Base-by-base conservation (phyloP, 495 filamentous ascomycete species). In the Choiromyces venosus region DNA sequence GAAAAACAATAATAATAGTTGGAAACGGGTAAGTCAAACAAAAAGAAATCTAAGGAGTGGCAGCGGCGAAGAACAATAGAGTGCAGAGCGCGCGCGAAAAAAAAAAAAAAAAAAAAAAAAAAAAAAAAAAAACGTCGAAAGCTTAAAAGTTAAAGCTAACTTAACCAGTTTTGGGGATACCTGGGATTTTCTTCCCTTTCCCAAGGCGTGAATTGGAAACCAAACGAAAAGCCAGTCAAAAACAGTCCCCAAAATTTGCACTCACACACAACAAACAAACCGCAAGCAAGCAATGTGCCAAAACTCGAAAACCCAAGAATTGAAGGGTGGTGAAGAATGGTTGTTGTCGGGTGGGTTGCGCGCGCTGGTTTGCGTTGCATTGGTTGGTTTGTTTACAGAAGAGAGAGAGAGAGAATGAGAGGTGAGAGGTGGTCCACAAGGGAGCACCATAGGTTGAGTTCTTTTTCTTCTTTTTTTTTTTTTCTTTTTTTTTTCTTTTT, bases 121-220 rank as follows among this genome's bases (percentile, higher is more conserved):
- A 66, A 68, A 71, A n/a, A 73, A 61, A 65, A 72, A 73, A 71
- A 52, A 65, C 67, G 75, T 67, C 33, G 69, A 75, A 29, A 71
- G 68, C 68, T 61, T 71, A 44, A n/a, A n/a, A 71, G 71, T 38
- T 61, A 68, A 42, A 73, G 73, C 61, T 39, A 69, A 78, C 68
- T 72, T 75, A 67, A 71, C 76, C 70, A 77, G 76, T 76, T 56
- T 39, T 40, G 36, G 71, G 73, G 71, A 61, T 44, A 38, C 69
- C 44, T 44, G 44, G 46, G 37, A 68, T 35, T 2, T 25, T 9
- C 0, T 1, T 0, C n/a, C 25, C 46, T 12, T 25, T 25, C 46
- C 44, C 19, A 52, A 52, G 46, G 46, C 46, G 46, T 56, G 40
- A 74, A 37, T 33, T 35, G 29, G 65, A 46, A 71, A 68, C 66